Conservation (phyloP, 2,329 filamentous ascomycete genomes). For the Apiospora marii region DNA sequence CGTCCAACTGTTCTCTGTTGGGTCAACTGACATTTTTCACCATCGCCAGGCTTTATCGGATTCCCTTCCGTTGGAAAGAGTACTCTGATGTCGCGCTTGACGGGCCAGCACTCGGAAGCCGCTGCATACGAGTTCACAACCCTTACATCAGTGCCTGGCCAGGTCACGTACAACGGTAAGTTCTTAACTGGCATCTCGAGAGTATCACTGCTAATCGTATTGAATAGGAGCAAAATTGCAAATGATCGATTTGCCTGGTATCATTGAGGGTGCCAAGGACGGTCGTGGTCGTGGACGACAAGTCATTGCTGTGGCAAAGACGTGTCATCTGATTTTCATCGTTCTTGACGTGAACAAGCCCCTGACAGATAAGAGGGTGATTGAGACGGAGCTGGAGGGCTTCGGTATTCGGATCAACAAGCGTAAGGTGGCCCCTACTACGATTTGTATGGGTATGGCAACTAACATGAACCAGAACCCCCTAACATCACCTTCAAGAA, state of each 20-base stretch:
- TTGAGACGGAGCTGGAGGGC: constrained; percentile 93
- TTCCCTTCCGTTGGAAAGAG: constrained; percentile 99
- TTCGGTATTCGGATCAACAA: constrained; percentile 99
- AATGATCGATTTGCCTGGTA: constrained; percentile 97
- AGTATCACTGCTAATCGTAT: constrained; percentile 15
- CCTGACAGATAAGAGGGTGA: constrained; percentile 93
- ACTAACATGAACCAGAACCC: constrained; percentile 58
- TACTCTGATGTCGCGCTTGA: constrained; percentile 94
- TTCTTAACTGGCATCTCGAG: not conserved
- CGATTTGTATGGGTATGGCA: not conserved
- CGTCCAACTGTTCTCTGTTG: not conserved
- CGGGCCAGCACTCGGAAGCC: constrained; percentile 95
- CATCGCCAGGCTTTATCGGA: constrained; percentile 78
- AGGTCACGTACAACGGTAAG: constrained; percentile 88
- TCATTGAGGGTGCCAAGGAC: constrained; percentile 98
- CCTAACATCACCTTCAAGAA: constrained; percentile 99
- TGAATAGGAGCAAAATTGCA: constrained; percentile 83
- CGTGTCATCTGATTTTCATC: constrained; percentile 98
- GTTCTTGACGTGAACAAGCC: constrained; percentile 99
- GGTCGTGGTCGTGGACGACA: constrained; percentile 97
- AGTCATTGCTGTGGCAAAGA: constrained; percentile 98
- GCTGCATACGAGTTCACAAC: constrained; percentile 99
- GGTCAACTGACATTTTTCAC: not conserved
- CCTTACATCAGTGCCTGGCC: constrained; percentile 94
- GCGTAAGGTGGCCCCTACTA: constrained; percentile 33